phyloP scores from a whole-genome alignment of 2,329 filamentous ascomycete genomes.

The Verticillium longisporum region DNA sequence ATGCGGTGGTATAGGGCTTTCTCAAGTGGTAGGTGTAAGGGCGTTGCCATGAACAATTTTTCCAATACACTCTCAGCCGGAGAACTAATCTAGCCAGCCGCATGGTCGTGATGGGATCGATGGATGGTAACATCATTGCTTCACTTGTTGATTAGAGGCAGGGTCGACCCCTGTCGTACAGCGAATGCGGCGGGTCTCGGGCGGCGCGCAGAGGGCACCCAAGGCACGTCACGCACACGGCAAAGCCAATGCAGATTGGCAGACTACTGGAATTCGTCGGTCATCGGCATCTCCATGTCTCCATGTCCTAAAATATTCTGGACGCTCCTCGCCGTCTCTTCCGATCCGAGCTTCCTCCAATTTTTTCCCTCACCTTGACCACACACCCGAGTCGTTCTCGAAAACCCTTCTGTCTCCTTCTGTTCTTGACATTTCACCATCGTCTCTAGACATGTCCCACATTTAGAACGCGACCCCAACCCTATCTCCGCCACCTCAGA shows the following conservation, averaged over 20 bases:
- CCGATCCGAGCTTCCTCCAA: conserved; percentile 1
- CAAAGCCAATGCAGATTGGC: too few species aligned
- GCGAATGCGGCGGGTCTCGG: background rate
- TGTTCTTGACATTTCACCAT: background rate
- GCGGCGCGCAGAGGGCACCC: too few species aligned
- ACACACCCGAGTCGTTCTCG: background rate
- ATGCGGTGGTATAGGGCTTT: conserved; percentile 55
- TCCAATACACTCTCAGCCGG: too few species aligned
- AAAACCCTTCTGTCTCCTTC: background rate
- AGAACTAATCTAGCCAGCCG: background rate
- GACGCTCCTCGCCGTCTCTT: background rate
- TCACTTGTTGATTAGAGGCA: too few species aligned
- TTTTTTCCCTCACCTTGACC: background rate
- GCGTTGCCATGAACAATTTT: too few species aligned
- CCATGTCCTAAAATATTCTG: background rate
- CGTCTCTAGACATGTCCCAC: background rate
- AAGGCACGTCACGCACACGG: too few species aligned
- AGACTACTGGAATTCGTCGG: background rate
- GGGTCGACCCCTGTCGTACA: background rate
- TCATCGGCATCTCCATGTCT: background rate
- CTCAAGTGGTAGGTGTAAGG: too few species aligned
- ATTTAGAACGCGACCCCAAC: background rate
- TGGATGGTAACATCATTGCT: background rate
- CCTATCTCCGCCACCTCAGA: background rate
- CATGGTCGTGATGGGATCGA: background rate